Percentiles rank a stretch among this genome's conserved stretches.
phyloP scores from a whole-genome alignment of 208 protist species.

The Trypanosoma lewisi region DNA sequence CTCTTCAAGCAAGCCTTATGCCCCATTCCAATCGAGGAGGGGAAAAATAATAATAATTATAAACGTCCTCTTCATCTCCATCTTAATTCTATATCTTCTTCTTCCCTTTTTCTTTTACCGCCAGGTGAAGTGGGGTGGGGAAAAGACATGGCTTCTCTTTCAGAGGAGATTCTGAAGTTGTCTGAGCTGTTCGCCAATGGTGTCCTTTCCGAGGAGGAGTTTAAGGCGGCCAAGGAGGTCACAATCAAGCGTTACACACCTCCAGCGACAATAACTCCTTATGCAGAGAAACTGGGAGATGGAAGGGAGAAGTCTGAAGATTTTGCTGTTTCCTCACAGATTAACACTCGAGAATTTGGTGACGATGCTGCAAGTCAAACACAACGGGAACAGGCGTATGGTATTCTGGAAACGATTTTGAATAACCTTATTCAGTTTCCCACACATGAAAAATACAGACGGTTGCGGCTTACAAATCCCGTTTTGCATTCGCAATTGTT shows the following conservation, averaged over 20 bases:
- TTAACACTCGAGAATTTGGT: conserved; percentile 20
- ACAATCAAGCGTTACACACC: conserved; percentile 27
- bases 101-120: no score
- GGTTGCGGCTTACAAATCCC: conserved; percentile 42
- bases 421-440: conserved; percentile 44
- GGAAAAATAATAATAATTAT: conserved; percentile 4
- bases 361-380: conserved; percentile 11
- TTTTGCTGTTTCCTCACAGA: not conserved
- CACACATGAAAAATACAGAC: conserved; percentile 45
- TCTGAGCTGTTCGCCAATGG: conserved; percentile 55
- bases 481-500: conserved; percentile 43
- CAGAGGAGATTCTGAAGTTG: conserved; percentile 47
- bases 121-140: no score
- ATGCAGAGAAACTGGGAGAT: not conserved
- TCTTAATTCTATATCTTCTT: no score
- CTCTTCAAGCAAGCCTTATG: no score
- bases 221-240: conserved; percentile 51
- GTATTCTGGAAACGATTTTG: conserved; percentile 43
- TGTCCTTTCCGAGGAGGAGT: conserved; percentile 57
- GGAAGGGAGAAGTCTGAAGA: not conserved
- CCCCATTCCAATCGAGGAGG: not conserved
- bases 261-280: not conserved
- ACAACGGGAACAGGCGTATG: conserved; percentile 33
- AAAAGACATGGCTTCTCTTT: conserved; percentile 31
- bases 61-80: no score